Percentiles rank a stretch among this genome's conserved stretches.
Evolutionary conservation across 2,329 filamentous ascomycete genomes (phyloP).

Genomic region (Rutstroemia sp.): DNA sequence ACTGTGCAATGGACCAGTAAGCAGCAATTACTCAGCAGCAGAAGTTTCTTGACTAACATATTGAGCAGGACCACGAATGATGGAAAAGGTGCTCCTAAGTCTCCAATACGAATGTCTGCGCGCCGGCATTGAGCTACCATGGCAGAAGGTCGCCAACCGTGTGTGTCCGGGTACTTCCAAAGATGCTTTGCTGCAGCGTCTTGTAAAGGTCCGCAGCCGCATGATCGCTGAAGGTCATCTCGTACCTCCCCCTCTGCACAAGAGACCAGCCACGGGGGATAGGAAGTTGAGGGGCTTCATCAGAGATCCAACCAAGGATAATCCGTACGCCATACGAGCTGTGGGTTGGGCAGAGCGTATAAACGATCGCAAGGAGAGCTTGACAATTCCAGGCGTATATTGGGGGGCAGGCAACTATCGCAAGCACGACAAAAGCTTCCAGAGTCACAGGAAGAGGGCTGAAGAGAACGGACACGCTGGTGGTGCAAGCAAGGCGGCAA

Average conservation of each 20-base stretch:
- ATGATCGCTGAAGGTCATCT: slow-evolving; percentile 25
- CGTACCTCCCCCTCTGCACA: slow-evolving; percentile 24
- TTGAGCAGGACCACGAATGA: slow-evolving; percentile 29
- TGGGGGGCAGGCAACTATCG: slow-evolving; percentile 25
- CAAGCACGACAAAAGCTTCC: neutral
- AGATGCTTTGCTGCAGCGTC: slow-evolving; percentile 16
- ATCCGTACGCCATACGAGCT: slow-evolving; percentile 5
- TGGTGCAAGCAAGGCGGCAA: neutral
- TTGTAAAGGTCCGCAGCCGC: slow-evolving; percentile 21
- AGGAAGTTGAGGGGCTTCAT: slow-evolving; percentile 19
- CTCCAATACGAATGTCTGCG: slow-evolving; percentile 34
- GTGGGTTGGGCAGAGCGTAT: slow-evolving; percentile 20
- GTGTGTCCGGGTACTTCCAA: slow-evolving; percentile 21
- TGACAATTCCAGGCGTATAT: slow-evolving; percentile 15
- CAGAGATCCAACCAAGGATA: slow-evolving; percentile 14
- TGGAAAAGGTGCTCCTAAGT: slow-evolving; percentile 37
- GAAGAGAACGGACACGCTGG: neutral
- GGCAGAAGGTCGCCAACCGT: slow-evolving; percentile 24
- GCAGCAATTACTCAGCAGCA: slow-evolving; percentile 13
- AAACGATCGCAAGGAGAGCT: slow-evolving; percentile 17
- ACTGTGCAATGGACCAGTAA: slow-evolving; percentile 39
- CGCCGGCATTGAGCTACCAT: slow-evolving; percentile 17
- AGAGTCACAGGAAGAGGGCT: neutral
- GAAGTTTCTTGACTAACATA: too few relatives aligned
- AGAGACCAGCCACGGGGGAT: slow-evolving; percentile 7